Base-by-base conservation (phyloP, 1,284 basidiomycete genomes). In the Naganishia cerealis region DNA sequence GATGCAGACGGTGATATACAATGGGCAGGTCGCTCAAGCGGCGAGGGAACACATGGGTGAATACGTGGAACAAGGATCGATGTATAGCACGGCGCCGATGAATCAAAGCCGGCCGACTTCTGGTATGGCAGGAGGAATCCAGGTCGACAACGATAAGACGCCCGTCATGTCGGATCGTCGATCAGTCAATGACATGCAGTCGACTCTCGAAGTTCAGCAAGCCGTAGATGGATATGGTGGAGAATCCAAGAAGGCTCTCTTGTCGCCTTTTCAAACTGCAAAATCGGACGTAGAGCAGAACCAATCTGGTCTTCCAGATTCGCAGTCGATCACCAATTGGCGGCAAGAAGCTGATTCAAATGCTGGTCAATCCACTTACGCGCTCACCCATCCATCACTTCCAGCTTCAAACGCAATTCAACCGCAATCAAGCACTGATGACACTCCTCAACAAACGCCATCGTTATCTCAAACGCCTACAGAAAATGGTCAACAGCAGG, bases 81-180 rank as follows among this genome's bases (percentile, higher is more conserved):
- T 63, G 48, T 63, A 63, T n/a, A 15, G 50, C 16, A 39, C 21
- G 1, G 61, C 38, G 16, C 50, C 36, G 8, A 7, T 24, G 18
- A 50, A 53, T 21, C 24, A 36, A 12, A 26, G 50, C 61, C 38
- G 61, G 48, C 48, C 59, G 40, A 42, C 50, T 21, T 63, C 61
- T 39, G 50, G 53, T 24, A 38, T 46, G 39, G 26, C 50, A 16
- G 50, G 38, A 36, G 50, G 36, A 3, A 50, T 29, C 24, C 57
- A 67, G 10, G 57, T 62, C 7, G 66, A 67, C 40, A 43, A 54
- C 16, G 66, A 67, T 52, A 67, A 67, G 58, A 67, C 66, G n/a
- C 66, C 66, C 1, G 40, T 61, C 40, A 55, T 67, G 52, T 46
- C 66, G 21, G 66, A 55, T 16, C 61, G 61, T 39, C 61, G 39